A percentile compares a stretch with the other conserved stretches of the same genome.
Conservation (phyloP, 225 moss, liverwort and hornwort species). For the Lunularia cruciata region DNA sequence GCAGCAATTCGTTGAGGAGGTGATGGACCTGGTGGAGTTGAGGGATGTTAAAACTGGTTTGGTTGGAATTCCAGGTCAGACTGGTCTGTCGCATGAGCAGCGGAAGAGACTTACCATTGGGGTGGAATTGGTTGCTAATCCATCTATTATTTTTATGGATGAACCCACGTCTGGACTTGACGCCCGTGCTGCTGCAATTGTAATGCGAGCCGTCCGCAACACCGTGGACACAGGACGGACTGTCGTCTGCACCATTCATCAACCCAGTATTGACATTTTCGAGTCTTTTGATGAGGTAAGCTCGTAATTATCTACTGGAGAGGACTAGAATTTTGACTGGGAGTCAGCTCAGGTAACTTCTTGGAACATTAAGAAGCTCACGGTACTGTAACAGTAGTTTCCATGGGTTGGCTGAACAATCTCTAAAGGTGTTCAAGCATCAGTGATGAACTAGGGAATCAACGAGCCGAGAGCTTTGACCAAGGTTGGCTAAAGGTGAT, state of each 20-base stretch:
- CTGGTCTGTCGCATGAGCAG: slow-evolving; percentile 79
- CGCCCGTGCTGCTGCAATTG: background rate
- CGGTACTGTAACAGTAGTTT: too few species aligned
- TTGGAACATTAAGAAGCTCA: too few species aligned
- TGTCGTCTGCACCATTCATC: slow-evolving; percentile 94
- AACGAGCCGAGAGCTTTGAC: too few species aligned
- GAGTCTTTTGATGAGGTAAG: slow-evolving; percentile 91
- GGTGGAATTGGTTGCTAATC: slow-evolving; percentile 81
- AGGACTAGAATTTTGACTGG: too few species aligned
- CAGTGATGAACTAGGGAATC: too few species aligned
- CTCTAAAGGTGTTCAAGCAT: too few species aligned
- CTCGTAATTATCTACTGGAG: background rate
- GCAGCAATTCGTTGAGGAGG: slow-evolving; percentile 78
- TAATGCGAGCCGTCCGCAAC: background rate
- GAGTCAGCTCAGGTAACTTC: too few species aligned
- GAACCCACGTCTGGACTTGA: slow-evolving; percentile 24
- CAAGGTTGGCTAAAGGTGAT: background rate
- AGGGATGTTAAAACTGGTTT: slow-evolving; percentile 45
- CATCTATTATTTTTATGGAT: slow-evolving; percentile 89
- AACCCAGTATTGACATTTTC: slow-evolving; percentile 92
- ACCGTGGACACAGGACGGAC: slow-evolving; percentile 52
- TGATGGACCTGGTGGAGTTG: slow-evolving; percentile 79
- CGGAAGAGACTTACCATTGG: slow-evolving; percentile 83
- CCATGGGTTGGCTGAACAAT: too few species aligned
- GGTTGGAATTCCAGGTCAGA: slow-evolving; percentile 72